Base-by-base conservation (phyloP, 305 asterid genomes). In the Coffea humblotiana region DNA sequence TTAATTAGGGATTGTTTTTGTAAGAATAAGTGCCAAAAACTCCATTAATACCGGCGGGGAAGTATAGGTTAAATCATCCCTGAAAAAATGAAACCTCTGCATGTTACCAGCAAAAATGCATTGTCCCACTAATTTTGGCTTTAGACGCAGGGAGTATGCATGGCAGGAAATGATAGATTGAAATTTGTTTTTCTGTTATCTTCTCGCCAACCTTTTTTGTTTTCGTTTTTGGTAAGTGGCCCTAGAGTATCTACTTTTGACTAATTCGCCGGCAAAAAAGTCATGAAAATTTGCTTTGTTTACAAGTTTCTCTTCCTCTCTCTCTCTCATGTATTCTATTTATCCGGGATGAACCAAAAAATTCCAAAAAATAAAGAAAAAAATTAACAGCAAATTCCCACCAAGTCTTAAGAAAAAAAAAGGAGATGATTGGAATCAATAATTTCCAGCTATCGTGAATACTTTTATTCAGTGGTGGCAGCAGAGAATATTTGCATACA, bases 381-480 rank as follows among this genome's bases (percentile, higher is more conserved):
- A 45, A 71, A 66, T 54, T 65, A 69, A 74, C 67, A 75, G 79
- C 72, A 49, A 83, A 85, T 82, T 81, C 74, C 82, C 89, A 87
- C 83, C 77, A 73, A 75, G 82, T 40, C 3, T 37, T 74, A 77
- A 78, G 58, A 79, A 32, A 74, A 79, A 74, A 65, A 74, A 71
- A 40, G 76, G 79, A 45, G 79, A 68, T 70, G 43, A 70, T 73
- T 37, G 79, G 71, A 76, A 76, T 76, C 60, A 49, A 10, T 76
- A 82, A 83, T 82, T 84, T 90, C 90, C 91, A 90, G 88, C 89
- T 74, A 88, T 82, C 76, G 82, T 82, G 89, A 87, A 87, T 87
- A 83, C 84, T 80, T 79, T 75, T 80, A 84, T 74, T 79, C 83
- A 72, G 86, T 80, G 88, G 79, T 78, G 87, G 90, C 63, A 64